Base-by-base conservation (phyloP, 768 basidiomycete genomes). In the Gautieria morchelliformis region DNA sequence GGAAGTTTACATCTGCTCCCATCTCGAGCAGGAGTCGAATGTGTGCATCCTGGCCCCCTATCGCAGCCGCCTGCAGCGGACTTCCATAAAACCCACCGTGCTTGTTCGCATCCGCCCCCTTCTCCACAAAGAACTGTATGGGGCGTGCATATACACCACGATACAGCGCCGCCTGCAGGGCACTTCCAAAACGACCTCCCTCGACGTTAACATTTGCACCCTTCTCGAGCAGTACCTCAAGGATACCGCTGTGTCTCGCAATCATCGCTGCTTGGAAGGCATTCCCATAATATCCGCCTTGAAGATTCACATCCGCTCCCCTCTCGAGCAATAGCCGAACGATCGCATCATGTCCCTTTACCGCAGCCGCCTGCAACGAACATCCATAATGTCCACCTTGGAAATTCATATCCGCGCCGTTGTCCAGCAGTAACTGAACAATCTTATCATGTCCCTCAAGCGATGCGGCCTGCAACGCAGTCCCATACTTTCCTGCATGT, bases 151-250 rank as follows among this genome's bases (percentile, higher is more conserved):
- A 3, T 5, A 27, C 2, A 4, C 60, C 52, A 2, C 19, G 17
- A 35, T 4, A 40, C 46, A 33, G 24, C 12, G 45, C 59, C 9
- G 33, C 46, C 30, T 48, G 52, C 5, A 46, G 33, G 12, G 40
- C 53, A 39, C 9, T 56, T 7, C 45, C 53, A 48, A 47, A 57
- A 11, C n/a, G 4, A 22, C 59, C 44, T 19, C 58, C 52, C 27
- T 53, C 52, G 17, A 32, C 32, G 41, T 59, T 56, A 12, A 59
- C 59, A 56, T 61, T 44, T 4, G 53, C 52, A 1, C 60, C 60
- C 5, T 30, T 41, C 41, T 57, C 53, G 22, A 60, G 45, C 45
- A 61, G 30, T 5, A 39, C 33, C 20, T 41, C 17, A 35, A 59
- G 40, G 17, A 61, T 10, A n/a, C 22, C 35, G 10, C 24, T 24